Base-by-base conservation (phyloP, 345 rosid genomes). In the Isatis tinctoria region DNA sequence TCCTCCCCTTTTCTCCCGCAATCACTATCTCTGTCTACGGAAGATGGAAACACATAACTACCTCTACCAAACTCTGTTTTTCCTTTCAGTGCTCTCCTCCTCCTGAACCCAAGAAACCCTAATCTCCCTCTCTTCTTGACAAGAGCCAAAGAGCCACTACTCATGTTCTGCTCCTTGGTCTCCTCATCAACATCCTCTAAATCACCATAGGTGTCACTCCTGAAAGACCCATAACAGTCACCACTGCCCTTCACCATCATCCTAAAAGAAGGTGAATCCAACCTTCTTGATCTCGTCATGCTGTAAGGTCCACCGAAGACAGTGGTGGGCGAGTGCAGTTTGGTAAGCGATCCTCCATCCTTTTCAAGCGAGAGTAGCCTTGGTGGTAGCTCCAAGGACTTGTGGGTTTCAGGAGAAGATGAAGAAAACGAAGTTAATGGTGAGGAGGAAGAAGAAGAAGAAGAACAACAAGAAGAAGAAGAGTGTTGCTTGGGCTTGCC, bases 401-500 rank as follows among this genome's bases (percentile, higher is more conserved):
- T 88, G 12, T 52, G 69, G 30, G 74, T 67, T 56, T 83, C 77
- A 63, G 79, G 44, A 18, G 67, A 35, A 18, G 60, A 64, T 43
- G 71, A 45, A 2, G 60, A 36, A 17, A 65, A 87, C 54, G 56
- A 79, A 36, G 80, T 10, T 78, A 28, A 70, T 14, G 28, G 81
- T 61, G 81, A 83, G 47, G 17, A 79, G 11, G 57, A 24, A 3
- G 82, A 44, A 2, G 59, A 48, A 1, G 53, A 39, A 0, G 77
- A 11, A 1, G 35, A 27, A 1, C 52, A 76, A 1, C 52, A 76
- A 9, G 75, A 69, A 17, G 79, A 61, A 36, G 80, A 32, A 59
- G 77, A 48, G 18, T 59, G 39, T 73, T 72, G 82, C 56, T 92
- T 87, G 12, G 98, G 96, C 82, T 92, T 92, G 16, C 98, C 96